Base-by-base conservation (phyloP, 2,329 filamentous ascomycete species). In the Pleomassaria siparia region DNA sequence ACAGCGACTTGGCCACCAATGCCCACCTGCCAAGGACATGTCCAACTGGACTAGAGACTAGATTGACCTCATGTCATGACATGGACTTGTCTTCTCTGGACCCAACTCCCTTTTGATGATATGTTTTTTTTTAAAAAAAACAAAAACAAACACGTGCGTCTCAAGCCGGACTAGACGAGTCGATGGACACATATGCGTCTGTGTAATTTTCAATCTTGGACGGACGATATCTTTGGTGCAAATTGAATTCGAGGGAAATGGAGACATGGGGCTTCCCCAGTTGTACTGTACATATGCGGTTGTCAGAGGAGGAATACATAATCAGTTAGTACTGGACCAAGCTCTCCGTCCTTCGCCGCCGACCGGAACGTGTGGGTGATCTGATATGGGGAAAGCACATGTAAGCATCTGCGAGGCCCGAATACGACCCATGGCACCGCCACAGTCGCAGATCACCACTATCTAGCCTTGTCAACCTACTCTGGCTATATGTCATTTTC, bases 391-490 rank as follows among this genome's bases (percentile, higher is more conserved):
- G 53, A 53, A 58, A 47, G n/a, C n/a, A n/a, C n/a, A 56, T 49
- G 50, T 54, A 58, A 60, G 58, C 60, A 49, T 59, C 50, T 62
- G 44, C 56, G 48, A 54, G 49, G 43, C 55, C 59, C 62, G 30
- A 44, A 66, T 59, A 48, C 51, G 57, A 64, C 16, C 49, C 25
- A 53, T 45, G 48, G 54, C 51, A 55, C 54, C 49, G 60, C 60
- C 61, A 62, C 43, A 35, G 29, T 24, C 53, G 18, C 20, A 33
- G 11, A 21, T 33, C 18, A 25, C 37, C 15, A 36, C n/a, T 13
- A 10, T 15, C n/a, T 25, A 45, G 43, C 43, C 43, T 40, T 22
- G 16, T 13, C 12, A 10, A 7, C 29, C 24, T 16, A 28, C 6
- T 28, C 29, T 15, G 9, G 18, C 13, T 10, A 28, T 13, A 4